Base-by-base conservation (phyloP, 2,329 filamentous ascomycete species). In the Boeremia lycopersici region DNA sequence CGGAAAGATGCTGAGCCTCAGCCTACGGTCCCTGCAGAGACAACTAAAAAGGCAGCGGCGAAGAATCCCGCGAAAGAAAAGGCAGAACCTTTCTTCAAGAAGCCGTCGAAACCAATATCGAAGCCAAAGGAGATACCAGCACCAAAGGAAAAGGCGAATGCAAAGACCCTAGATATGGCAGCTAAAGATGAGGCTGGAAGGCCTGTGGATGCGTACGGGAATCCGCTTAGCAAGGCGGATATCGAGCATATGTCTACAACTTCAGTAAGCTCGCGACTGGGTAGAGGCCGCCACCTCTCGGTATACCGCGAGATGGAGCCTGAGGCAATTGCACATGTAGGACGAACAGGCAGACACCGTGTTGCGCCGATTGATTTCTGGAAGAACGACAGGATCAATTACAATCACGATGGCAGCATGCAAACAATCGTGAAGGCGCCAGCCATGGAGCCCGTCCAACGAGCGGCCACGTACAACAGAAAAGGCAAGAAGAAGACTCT, bases 351-450 rank as follows among this genome's bases (percentile, higher is more conserved):
- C 2, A 86, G 95, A 52, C 85, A 86, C 47, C 91, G 90, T 9
- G 87, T 91, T 58, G 85, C 86, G 56, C 95, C 93, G 0, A 77
- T 97, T 30, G 86, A 90, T 25, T 96, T 84, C 71, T 98, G 93
- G 93, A 87, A 87, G 65, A 92, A 92, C 62, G 93, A 98, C 72
- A 85, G 84, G 48, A 85, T 89, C 41, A 84, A 91, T 19, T 90
- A 87, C 67, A 86, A 88, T 46, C 80, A 83, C 15, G 83, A 86
- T 23, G 85, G 86, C 1, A 87, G 84, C 11, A 87, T 93, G 64
- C 89, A 90, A 68, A 89, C 91, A 61, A 84, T 97, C 45, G 84
- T 93, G 25, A 87, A 57, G 90, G 35, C 86, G 87, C 2, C 87
- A 92, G 53, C 86, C 89, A 79, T 84, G 29, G 75, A 77, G 40